Evolutionary conservation across 1,139 yeast species (phyloP).

Genomic region (Suhomyces bokatorum): DNA sequence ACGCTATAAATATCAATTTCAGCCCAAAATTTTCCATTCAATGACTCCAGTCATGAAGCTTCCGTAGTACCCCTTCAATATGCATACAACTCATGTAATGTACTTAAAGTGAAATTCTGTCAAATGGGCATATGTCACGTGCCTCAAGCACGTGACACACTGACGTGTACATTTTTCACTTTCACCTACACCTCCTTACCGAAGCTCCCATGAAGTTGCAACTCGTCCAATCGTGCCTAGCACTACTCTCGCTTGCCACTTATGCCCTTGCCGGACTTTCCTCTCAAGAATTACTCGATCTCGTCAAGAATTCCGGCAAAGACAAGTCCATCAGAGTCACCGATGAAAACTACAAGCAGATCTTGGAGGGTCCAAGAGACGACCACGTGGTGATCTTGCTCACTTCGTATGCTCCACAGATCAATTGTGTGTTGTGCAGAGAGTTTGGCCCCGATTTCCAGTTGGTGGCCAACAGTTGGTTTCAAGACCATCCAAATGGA

Average conservation of each 20-base stretch:
- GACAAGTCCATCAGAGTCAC: conserved; percentile 41
- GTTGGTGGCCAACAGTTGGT: conserved; percentile 60
- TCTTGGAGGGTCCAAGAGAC: conserved; percentile 71
- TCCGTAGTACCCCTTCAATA: no score
- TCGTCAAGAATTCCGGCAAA: conserved; percentile 22
- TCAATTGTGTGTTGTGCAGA: conserved; percentile 76
- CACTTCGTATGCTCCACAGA: conserved; percentile 71
- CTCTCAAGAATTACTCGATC: conserved; percentile 27
- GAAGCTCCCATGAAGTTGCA: conserved; percentile 10
- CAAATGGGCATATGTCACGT: no score
- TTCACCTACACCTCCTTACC: neutral
- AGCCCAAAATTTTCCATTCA: no score
- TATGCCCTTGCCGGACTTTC: conserved; percentile 29
- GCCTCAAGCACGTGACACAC: neutral
- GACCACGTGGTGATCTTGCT: conserved; percentile 64
- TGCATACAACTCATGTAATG: no score
- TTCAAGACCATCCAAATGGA: conserved; percentile 43
- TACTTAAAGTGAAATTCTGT: no score
- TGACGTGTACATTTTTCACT: conserved; percentile 12
- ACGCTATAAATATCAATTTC: no score
- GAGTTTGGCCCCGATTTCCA: conserved; percentile 68
- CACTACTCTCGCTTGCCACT: conserved; percentile 12
- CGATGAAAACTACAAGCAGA: conserved; percentile 58
- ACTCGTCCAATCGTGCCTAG: conserved; percentile 13
- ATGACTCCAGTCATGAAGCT: no score